A percentile compares a stretch with the other conserved stretches of the same genome.
Conservation (phyloP, 768 basidiomycete species). For the Tulasnella sp. region DNA sequence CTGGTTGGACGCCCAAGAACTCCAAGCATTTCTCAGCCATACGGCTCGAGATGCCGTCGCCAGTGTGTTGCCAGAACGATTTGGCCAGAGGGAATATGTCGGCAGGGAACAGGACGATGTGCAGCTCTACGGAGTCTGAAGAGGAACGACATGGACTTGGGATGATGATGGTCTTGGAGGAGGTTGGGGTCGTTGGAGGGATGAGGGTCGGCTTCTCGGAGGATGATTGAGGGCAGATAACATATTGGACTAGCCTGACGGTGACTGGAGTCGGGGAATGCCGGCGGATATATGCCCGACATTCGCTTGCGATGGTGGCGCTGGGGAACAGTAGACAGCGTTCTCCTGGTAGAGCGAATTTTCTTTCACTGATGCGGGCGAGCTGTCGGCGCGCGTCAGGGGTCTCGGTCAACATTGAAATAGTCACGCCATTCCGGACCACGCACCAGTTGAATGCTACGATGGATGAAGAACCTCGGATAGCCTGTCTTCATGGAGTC, state of each 20-base stretch:
- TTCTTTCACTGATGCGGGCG: constrained; percentile 71
- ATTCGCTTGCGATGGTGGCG: constrained; percentile 69
- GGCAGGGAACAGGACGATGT: constrained; percentile 78
- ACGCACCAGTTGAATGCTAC: constrained; percentile 78
- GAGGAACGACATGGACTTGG: constrained; percentile 39
- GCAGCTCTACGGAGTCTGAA: constrained; percentile 58
- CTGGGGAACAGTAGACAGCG: constrained; percentile 80
- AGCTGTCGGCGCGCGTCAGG: constrained; percentile 56
- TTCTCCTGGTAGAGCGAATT: constrained; percentile 74
- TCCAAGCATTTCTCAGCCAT: constrained; percentile 81
- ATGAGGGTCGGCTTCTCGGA: constrained; percentile 34
- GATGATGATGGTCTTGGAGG: constrained; percentile 24
- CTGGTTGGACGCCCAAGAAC: constrained; percentile 53
- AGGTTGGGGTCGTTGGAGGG: constrained; percentile 36
- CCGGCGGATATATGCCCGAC: constrained; percentile 69
- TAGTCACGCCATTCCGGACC: constrained; percentile 7
- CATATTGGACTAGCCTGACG: constrained; percentile 67
- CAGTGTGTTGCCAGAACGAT: constrained; percentile 96
- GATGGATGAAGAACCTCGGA: constrained; percentile 92
- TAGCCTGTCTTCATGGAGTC: constrained; percentile 87
- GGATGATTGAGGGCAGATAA: constrained; percentile 64
- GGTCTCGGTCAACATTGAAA: constrained; percentile 20
- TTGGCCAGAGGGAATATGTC: constrained; percentile 69
- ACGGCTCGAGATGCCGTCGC: constrained; percentile 86
- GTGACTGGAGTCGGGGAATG: constrained; percentile 52